Conservation (phyloP, 106 monocot genomes). For the Ottelia alismoides region DNA sequence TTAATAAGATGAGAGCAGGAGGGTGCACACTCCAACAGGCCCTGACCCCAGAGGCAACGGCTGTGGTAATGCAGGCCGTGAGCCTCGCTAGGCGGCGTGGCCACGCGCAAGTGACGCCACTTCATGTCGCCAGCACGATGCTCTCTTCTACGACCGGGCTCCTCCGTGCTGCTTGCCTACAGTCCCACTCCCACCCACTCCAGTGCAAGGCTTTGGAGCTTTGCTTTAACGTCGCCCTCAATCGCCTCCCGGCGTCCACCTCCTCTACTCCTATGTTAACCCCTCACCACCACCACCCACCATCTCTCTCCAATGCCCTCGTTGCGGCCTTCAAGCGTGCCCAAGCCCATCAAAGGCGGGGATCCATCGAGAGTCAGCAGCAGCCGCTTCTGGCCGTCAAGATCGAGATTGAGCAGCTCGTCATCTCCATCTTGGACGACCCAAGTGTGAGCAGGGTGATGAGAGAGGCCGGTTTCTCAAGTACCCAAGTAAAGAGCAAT, state of each 20-base stretch:
- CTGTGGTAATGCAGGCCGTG: slow-evolving; percentile 72
- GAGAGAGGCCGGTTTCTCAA: slow-evolving; percentile 95
- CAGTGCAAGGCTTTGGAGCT: slow-evolving; percentile 92
- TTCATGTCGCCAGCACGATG: slow-evolving; percentile 95
- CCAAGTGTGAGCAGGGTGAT: slow-evolving; percentile 94
- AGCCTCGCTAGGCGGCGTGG: slow-evolving; percentile 69
- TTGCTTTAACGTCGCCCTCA: slow-evolving; percentile 94
- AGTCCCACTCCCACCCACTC: slow-evolving; percentile 78
- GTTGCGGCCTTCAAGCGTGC: slow-evolving; percentile 95
- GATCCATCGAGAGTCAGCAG: slow-evolving; percentile 82
- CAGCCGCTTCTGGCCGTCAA: slow-evolving; percentile 78
- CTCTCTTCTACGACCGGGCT: slow-evolving; percentile 65
- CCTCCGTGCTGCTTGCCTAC: slow-evolving; percentile 68
- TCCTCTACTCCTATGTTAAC: slow-evolving; percentile 28
- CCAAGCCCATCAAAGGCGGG: slow-evolving; percentile 88
- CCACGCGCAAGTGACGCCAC: slow-evolving; percentile 93
- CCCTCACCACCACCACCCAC: slow-evolving; percentile 32
- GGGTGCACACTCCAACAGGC: slow-evolving; percentile 84
- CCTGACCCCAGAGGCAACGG: slow-evolving; percentile 66
- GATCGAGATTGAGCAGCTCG: slow-evolving; percentile 92
- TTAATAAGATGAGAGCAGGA: slow-evolving; percentile 96
- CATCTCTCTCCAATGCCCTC: slow-evolving; percentile 85
- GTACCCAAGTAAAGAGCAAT: slow-evolving; percentile 88
- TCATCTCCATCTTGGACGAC: slow-evolving; percentile 81
- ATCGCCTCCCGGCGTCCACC: slow-evolving; percentile 63